Conservation (phyloP, 1,284 basidiomycete species). For the Sporisorium scitamineum region DNA sequence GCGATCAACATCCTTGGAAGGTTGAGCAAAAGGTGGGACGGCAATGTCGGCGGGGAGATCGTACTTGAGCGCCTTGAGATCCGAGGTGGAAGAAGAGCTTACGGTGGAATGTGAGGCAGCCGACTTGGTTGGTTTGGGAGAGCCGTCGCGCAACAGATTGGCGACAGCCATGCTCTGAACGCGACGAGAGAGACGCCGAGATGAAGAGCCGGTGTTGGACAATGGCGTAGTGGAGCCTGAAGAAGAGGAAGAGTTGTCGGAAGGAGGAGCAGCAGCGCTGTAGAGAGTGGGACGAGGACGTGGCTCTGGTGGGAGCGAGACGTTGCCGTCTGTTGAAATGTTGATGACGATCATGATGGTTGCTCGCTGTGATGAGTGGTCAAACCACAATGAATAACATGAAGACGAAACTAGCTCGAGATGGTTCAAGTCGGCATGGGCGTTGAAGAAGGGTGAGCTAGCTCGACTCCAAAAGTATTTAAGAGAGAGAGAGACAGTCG, state of each 20-base stretch:
- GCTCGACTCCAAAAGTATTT: background rate
- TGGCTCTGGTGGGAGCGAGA: slow-evolving; percentile 47
- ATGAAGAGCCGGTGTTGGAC: slow-evolving; percentile 9
- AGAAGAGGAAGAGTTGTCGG: slow-evolving; percentile 14
- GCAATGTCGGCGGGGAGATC: slow-evolving; percentile 50
- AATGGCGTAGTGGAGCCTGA: slow-evolving; percentile 23
- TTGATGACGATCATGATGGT: slow-evolving; percentile 46
- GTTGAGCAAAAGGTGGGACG: slow-evolving; percentile 48
- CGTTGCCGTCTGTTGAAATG: slow-evolving; percentile 23
- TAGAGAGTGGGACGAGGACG: slow-evolving; percentile 20
- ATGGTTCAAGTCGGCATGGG: slow-evolving; percentile 2
- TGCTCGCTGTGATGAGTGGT: background rate
- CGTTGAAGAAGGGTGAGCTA: background rate
- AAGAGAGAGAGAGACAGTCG: background rate
- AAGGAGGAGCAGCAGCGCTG: slow-evolving; percentile 3
- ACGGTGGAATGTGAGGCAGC: background rate
- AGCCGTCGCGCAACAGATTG: slow-evolving; percentile 21
- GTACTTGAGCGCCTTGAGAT: slow-evolving; percentile 54
- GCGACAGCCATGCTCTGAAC: slow-evolving; percentile 48
- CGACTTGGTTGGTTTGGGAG: slow-evolving; percentile 11
- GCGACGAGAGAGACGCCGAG: slow-evolving; percentile 40
- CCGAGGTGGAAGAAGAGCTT: slow-evolving; percentile 27
- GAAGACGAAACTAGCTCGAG: background rate
- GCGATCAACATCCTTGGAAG: slow-evolving; percentile 50
- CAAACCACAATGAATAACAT: background rate